phyloP scores from a whole-genome alignment of 1,284 basidiomycete species.

The Papiliotrema flavescens region DNA sequence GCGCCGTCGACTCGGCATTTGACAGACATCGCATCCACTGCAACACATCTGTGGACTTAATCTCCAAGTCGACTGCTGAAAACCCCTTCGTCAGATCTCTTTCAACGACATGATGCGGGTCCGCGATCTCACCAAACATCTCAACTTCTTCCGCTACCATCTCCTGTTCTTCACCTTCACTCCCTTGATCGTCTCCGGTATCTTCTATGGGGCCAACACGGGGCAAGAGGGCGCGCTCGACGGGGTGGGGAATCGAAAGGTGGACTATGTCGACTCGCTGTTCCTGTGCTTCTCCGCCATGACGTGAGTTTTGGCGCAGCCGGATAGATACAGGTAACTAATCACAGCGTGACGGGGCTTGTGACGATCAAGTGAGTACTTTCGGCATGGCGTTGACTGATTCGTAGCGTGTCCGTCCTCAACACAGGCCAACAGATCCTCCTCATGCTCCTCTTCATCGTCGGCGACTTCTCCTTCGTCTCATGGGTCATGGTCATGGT shows the following conservation, averaged over 20 bases:
- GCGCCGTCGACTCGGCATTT: too few species aligned
- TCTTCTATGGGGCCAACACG: conserved; percentile 24
- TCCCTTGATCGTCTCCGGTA: conserved; percentile 27
- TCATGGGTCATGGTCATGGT: conserved; percentile 36
- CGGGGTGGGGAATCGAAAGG: conserved; percentile 17
- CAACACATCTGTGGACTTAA: too few species aligned
- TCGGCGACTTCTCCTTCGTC: conserved; percentile 33
- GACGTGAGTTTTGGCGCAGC: background rate
- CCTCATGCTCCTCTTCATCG: conserved; percentile 35
- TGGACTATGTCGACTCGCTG: conserved; percentile 26
- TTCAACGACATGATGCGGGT: background rate
- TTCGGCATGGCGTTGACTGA: background rate
- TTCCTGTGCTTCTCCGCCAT: conserved; percentile 2
- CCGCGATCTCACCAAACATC: conserved; percentile 9
- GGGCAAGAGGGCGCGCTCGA: conserved; percentile 17
- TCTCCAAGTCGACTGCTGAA: too few species aligned
- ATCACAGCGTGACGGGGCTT: conserved; percentile 25
- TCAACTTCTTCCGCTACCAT: conserved; percentile 42
- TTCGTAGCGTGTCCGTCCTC: conserved; percentile 27
- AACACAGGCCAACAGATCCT: conserved; percentile 36
- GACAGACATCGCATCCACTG: too few species aligned
- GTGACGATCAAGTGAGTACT: conserved; percentile 32
- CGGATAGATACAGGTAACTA: background rate
- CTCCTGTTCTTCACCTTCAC: conserved; percentile 33
- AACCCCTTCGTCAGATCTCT: background rate